phyloP scores from a whole-genome alignment of 495 filamentous ascomycete genomes.

The Penicillium canariense region DNA sequence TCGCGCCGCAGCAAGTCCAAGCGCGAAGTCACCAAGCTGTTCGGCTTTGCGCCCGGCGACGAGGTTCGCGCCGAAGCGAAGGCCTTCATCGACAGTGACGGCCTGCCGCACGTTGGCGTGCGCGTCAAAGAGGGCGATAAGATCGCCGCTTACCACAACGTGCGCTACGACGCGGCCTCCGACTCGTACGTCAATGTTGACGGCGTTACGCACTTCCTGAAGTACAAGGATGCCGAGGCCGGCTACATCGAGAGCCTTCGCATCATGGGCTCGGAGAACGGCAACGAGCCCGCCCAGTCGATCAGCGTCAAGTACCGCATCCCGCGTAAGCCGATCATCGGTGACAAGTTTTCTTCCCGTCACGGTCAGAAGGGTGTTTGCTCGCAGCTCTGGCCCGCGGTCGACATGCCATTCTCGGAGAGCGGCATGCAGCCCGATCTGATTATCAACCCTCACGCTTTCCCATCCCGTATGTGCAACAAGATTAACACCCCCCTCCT shows the following conservation, averaged over 20 bases:
- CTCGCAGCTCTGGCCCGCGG: slow-evolving; percentile 91
- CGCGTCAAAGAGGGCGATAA: slow-evolving; percentile 75
- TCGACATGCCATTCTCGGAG: slow-evolving; percentile 97
- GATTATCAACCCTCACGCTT: slow-evolving; percentile 99
- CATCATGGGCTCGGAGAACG: slow-evolving; percentile 76
- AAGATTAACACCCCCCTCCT: no score
- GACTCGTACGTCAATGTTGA: slow-evolving; percentile 67
- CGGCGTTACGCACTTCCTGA: slow-evolving; percentile 75
- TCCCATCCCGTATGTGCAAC: slow-evolving; percentile 75
- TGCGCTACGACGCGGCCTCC: slow-evolving; percentile 66
- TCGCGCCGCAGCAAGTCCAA: slow-evolving; percentile 54
- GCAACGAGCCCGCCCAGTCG: slow-evolving; percentile 76
- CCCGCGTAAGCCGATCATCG: slow-evolving; percentile 87
- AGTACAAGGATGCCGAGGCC: slow-evolving; percentile 86
- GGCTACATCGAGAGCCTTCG: slow-evolving; percentile 92
- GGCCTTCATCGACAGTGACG: slow-evolving; percentile 76
- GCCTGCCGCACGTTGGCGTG: slow-evolving; percentile 75
- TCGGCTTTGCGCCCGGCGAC: slow-evolving; percentile 78
- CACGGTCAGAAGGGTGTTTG: slow-evolving; percentile 67
- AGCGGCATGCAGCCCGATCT: slow-evolving; percentile 94
- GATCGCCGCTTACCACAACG: slow-evolving; percentile 86
- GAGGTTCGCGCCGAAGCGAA: slow-evolving; percentile 62
- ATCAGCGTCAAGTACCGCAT: slow-evolving; percentile 91
- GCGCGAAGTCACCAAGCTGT: slow-evolving; percentile 65
- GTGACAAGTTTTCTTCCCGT: slow-evolving; percentile 62